Evolutionary conservation across 805 yeast genomes (phyloP), one percentile per base, ranked within the genome.

Genomic region (Cyberlindnera petersonii): DNA sequence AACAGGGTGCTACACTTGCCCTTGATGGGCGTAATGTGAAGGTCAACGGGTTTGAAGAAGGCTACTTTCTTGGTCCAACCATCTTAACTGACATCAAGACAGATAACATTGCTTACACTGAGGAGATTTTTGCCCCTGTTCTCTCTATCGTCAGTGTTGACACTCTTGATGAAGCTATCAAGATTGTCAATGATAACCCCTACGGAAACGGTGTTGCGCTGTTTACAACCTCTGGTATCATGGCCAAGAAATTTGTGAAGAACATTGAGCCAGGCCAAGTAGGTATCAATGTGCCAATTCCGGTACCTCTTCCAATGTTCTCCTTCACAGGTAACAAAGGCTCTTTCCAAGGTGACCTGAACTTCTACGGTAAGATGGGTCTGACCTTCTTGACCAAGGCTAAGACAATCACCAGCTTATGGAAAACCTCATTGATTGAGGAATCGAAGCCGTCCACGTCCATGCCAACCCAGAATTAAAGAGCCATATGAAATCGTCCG

Each of bases 221-320:
- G 44, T 82, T 82, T 69, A 82, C 89, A 13, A 68, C 72, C 24
- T 75, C 82, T 1, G 89, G 89, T 10, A 66, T 82, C 17, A 66
- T 74, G n/a, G 83, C 85, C 4, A 82, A 79, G 60, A 75, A 76
- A 57, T 82, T 82, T 68, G 79, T 74, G 58, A 76, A 71, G 62
- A 71, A 76, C 48, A 75, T 81, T 46, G 83, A 79, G 43, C 77
- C 81, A 40, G 89, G 89, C 23, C 88, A 82, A 62, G 84, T 82
- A 35, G 89, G 89, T 40, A 70, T 82, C 50, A 82, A 82, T 53
- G 86, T 82, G 26, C 88, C 89, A 13, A 82, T 82, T 45, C 89
- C 89, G 5, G 89, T 82, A 15, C 89, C 89, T 35, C 66, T 82
- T 59, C 88, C 89, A 43, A 79, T 82, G 85, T 82, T 82, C 62